phyloP scores from a whole-genome alignment of 257 asterid species.

The Solanum ossicruentum region DNA sequence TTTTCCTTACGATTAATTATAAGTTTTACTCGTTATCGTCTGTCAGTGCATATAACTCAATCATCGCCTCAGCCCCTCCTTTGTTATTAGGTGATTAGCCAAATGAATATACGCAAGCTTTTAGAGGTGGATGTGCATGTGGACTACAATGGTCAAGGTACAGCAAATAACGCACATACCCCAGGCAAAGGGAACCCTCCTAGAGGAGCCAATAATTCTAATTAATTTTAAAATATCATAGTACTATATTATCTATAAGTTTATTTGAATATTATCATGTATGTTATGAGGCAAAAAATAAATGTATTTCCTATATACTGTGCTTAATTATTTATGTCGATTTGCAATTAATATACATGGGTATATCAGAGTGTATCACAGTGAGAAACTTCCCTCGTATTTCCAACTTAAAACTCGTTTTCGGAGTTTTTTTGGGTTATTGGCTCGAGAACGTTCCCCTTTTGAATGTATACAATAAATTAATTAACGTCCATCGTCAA shows the following conservation, averaged over 20 bases:
- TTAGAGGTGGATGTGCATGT: not conserved
- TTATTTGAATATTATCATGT: not conserved
- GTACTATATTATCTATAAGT: not conserved
- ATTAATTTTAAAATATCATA: not conserved
- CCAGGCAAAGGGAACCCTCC: constrained; percentile 13
- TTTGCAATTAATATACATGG: not conserved
- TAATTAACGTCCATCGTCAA: not conserved
- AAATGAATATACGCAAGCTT: not conserved
- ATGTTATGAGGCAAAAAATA: not conserved
- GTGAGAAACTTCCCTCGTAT: too few relatives aligned
- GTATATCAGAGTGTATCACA: not conserved
- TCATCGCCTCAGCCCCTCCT: not conserved
- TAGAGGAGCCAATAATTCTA: not conserved
- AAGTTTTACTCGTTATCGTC: not conserved
- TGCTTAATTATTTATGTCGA: not conserved
- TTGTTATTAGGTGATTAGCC: not conserved
- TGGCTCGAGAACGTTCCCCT: too few relatives aligned
- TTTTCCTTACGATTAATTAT: not conserved
- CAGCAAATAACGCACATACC: constrained; percentile 8
- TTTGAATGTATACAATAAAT: too few relatives aligned
- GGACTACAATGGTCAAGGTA: constrained; percentile 12
- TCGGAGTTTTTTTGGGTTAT: too few relatives aligned
- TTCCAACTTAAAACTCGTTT: too few relatives aligned
- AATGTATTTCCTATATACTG: not conserved
- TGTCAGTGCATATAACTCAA: not conserved